Percentiles rank a stretch among this genome's conserved stretches.
phyloP scores from a whole-genome alignment of 305 asterid species.

The Rubia occidens region DNA sequence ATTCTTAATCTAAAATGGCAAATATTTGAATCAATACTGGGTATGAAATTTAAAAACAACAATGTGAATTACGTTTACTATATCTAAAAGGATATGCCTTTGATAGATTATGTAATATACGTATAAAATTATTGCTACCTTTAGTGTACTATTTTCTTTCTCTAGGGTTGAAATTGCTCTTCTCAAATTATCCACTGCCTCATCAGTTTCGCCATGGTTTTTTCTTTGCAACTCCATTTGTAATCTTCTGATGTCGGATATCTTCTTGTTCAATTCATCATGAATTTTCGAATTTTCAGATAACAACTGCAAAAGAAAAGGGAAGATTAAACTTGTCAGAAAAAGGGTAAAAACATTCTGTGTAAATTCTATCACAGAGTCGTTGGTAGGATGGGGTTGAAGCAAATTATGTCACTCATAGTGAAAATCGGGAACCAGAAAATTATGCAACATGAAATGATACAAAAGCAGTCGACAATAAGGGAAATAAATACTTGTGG shows the following conservation, averaged over 20 bases:
- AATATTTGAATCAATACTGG: slow-evolving; percentile 13
- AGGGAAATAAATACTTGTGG: background rate
- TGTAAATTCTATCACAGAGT: background rate
- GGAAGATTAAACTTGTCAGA: background rate
- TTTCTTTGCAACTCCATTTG: slow-evolving; percentile 52
- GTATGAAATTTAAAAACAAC: slow-evolving; percentile 19
- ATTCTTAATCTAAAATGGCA: slow-evolving; percentile 58
- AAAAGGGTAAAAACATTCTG: background rate
- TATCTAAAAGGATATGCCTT: background rate
- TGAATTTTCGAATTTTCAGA: slow-evolving; percentile 43
- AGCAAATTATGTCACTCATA: background rate
- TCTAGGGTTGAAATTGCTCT: slow-evolving; percentile 43
- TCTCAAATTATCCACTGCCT: slow-evolving; percentile 40
- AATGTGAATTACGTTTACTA: background rate
- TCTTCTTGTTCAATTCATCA: slow-evolving; percentile 57
- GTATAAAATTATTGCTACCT: slow-evolving; percentile 41
- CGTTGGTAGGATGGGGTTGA: slow-evolving; percentile 1
- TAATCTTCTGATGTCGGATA: slow-evolving; percentile 52
- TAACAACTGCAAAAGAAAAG: slow-evolving; percentile 36
- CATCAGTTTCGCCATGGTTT: slow-evolving; percentile 37
- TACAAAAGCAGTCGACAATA: background rate
- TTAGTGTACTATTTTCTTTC: slow-evolving; percentile 58
- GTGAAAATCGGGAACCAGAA: background rate
- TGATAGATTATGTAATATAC: background rate
- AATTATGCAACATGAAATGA: background rate